These are phyloP conservation scores for Saposhnikovia divaricata DNA, from an alignment of 129 eudicot species.

Conservation along the genomic window DNA sequence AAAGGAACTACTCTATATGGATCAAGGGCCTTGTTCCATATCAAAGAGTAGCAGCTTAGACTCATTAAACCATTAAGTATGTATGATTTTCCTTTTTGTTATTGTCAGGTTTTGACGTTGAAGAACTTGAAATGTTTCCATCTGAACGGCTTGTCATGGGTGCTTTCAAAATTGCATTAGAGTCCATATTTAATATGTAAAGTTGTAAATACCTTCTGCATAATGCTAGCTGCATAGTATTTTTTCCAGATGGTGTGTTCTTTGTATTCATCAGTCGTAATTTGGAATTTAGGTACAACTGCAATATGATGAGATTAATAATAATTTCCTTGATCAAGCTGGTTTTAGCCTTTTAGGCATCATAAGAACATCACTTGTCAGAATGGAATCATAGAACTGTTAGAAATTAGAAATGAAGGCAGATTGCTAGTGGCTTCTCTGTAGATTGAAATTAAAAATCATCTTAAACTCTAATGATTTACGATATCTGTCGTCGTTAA, in stretches of 20 bases:
- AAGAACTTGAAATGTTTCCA: constrained; percentile 27
- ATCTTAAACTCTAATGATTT: background rate
- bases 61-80: too few species aligned
- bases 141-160: constrained; percentile 65
- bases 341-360: background rate
- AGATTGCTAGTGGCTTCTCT: background rate
- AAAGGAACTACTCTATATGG: constrained; percentile 58
- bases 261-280: background rate
- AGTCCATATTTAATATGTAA: constrained; percentile 54
- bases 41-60: too few species aligned
- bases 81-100: too few species aligned
- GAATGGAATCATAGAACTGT: background rate
- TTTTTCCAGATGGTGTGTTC: background rate
- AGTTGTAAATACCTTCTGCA: background rate
- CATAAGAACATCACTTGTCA: background rate
- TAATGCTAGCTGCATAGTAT: background rate
- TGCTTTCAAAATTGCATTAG: constrained; percentile 60
- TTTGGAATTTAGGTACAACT: background rate
- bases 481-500: background rate
- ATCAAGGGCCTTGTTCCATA: constrained; percentile 49
- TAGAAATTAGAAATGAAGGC: background rate
- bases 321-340: background rate
- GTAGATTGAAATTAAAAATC: background rate
- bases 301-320: background rate
- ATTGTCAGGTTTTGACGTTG: too few species aligned